Evolutionary conservation across 805 yeast genomes (phyloP).

Genomic region (Starmerella cellae): DNA sequence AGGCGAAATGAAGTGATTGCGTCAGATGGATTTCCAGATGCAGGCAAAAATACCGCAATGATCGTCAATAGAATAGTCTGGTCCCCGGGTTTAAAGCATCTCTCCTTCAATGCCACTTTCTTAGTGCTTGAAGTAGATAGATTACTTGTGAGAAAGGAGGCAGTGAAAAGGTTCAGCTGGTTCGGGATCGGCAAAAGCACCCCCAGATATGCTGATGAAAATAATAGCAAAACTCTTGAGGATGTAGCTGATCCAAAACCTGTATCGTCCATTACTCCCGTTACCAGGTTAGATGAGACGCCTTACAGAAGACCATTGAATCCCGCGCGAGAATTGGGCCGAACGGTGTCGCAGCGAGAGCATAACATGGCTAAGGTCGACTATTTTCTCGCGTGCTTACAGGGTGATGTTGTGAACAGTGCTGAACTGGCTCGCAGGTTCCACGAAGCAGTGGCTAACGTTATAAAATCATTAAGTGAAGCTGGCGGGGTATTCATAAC

Average conservation of each 20-base stretch:
- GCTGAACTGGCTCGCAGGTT: slow-evolving; percentile 14
- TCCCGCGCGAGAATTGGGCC: slow-evolving; percentile 7
- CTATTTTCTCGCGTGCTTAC: slow-evolving; percentile 15
- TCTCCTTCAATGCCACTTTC: slow-evolving; percentile 8
- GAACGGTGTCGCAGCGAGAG: slow-evolving; percentile 3
- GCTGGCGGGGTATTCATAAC: slow-evolving; percentile 8
- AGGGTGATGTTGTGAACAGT: slow-evolving; percentile 10
- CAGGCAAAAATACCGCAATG: background rate
- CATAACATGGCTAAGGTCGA: slow-evolving; percentile 14
- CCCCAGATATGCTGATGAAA: background rate
- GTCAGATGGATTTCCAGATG: slow-evolving; percentile 3
- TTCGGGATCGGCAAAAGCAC: slow-evolving; percentile 6
- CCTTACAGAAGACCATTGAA: no score
- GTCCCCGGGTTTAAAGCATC: slow-evolving; percentile 8
- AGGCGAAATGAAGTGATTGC: slow-evolving; percentile 4
- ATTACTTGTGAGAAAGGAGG: slow-evolving; percentile 1
- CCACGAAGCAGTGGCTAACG: slow-evolving; percentile 7
- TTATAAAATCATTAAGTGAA: slow-evolving; percentile 1
- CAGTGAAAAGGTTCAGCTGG: slow-evolving; percentile 2
- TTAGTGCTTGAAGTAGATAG: slow-evolving; percentile 5
- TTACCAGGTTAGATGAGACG: no score
- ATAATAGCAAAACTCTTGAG: no score
- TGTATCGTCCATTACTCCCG: no score
- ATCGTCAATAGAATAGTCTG: slow-evolving; percentile 4
- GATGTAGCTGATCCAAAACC: no score